phyloP scores from a whole-genome alignment of 192 early-diverging fungal genomes.

The Coemansia sp. region DNA sequence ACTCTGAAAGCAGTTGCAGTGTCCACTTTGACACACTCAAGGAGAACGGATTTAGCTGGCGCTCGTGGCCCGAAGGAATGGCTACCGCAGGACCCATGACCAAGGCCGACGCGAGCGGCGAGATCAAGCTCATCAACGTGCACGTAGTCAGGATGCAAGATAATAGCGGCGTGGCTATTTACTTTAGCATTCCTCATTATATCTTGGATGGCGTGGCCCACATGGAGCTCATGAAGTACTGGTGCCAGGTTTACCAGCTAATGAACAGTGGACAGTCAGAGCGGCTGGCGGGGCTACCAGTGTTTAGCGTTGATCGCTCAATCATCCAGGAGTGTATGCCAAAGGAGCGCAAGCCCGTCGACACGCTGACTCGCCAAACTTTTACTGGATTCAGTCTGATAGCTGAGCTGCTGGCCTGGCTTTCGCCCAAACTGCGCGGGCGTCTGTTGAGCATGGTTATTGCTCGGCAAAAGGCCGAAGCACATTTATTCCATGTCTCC shows the following conservation, averaged over 20 bases:
- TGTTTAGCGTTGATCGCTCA: conserved; percentile 26
- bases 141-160: conserved; percentile 39
- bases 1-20: conserved; percentile 26
- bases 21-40: conserved; percentile 38
- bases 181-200: conserved; percentile 49
- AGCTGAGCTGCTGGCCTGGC: conserved; percentile 46
- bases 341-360: conserved; percentile 33
- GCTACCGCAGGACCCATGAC: conserved; percentile 45
- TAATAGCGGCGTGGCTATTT: conserved; percentile 49
- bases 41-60: conserved; percentile 29
- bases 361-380: conserved; percentile 18
- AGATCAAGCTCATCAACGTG: conserved; percentile 50
- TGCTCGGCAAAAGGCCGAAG: conserved; percentile 36
- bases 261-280: conserved; percentile 11
- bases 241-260: conserved; percentile 37
- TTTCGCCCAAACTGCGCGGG: conserved; percentile 44
- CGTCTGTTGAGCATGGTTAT: conserved; percentile 32
- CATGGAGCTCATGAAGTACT: conserved; percentile 42
- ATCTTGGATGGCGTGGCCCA: conserved; percentile 38
- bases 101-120: conserved; percentile 18
- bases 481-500: conserved; percentile 51
- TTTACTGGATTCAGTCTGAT: conserved; percentile 28
- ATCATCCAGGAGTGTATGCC: conserved; percentile 19
- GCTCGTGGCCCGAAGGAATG: conserved; percentile 43
- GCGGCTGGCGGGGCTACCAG: conserved; percentile 18